Evolutionary conservation across 139 green algal species (phyloP), one percentile per base, ranked within the genome.

Genomic region (Prasinococcaceae sp.): DNA sequence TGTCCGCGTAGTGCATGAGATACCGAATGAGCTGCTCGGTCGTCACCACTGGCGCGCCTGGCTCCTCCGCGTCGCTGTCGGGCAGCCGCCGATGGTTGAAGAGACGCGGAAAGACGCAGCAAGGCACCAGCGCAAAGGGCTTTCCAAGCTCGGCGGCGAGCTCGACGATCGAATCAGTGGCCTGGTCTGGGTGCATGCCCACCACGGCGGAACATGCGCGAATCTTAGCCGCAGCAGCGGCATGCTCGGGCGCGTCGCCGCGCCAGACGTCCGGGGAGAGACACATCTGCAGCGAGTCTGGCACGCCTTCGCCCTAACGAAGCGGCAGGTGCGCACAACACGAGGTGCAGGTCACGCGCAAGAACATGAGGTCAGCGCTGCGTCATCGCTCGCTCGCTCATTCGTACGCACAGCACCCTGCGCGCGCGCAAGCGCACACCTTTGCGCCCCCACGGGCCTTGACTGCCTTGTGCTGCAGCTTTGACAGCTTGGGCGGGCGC

Each of bases 71-170:
- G 26, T 17, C 19, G 6, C 53, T 27, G 28, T 47, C 10, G 17
- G 25, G 19, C 14, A 39, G 20, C 17, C 12, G 5, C 3, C 52
- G 14, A 8, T 51, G 14, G 4, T 20, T 20, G 28, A 64, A 70
- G 22, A 60, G 38, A 2, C 28, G 14, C 19, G 61, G 44, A 30
- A 75, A 75, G 20, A 66, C 61, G 44, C 66, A 75, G 51, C 66
- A 75, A 29, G 66, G 66, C 22, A 75, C 55, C 16, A 75, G 37
- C 3, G 66, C 66, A 39, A 75, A 75, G 2, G 61, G 62, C 32
- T 56, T 55, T 19, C 30, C 22, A 20, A 36, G 24, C 23, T 38
- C 8, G 12, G 55, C 12, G 14, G 66, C 61, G 27, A 52, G 51
- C 14, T 63, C 49, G n/a, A 73, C 61, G 46, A 75, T 72, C n/a